A percentile compares a stretch with the other conserved stretches of the same genome.
Conservation (phyloP, 2,329 filamentous ascomycete species). For the Colletotrichum sp. region DNA sequence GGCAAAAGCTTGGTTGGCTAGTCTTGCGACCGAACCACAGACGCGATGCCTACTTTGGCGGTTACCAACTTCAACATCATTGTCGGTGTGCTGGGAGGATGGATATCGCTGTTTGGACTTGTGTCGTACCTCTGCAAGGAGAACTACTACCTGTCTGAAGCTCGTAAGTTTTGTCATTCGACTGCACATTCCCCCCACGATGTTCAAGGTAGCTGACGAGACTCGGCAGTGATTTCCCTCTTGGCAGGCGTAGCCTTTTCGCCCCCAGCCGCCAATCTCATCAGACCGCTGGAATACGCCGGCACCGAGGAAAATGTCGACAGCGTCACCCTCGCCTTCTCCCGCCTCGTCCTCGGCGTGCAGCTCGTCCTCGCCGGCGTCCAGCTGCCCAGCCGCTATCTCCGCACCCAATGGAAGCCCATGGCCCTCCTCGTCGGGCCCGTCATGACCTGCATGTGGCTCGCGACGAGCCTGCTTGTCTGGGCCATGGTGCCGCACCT, state of each 20-base stretch:
- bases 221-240: conserved; percentile 75
- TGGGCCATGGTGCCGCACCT: conserved; percentile 78
- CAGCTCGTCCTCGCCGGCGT: conserved; percentile 90
- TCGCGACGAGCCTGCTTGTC: conserved; percentile 78
- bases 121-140: conserved; percentile 92
- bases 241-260: conserved; percentile 80
- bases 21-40: neutral
- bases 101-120: conserved; percentile 87
- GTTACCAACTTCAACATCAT: conserved; percentile 75
- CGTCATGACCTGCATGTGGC: conserved; percentile 87
- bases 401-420: conserved; percentile 79
- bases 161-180: conserved; percentile 61
- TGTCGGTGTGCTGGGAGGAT: conserved; percentile 81
- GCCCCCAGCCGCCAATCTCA: conserved; percentile 76
- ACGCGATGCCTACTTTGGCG: conserved; percentile 45
- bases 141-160: conserved; percentile 89
- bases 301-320: conserved; percentile 62
- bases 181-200: neutral
- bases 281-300: conserved; percentile 79
- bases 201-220: neutral
- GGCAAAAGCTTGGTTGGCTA: conserved; percentile 18
- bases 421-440: conserved; percentile 79
- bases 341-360: conserved; percentile 84
- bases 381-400: conserved; percentile 83
- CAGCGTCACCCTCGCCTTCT: conserved; percentile 80